A percentile compares a stretch with the other conserved stretches of the same genome.
phyloP scores from a whole-genome alignment of 208 protist genomes.

The Entamoeba histolytica region DNA sequence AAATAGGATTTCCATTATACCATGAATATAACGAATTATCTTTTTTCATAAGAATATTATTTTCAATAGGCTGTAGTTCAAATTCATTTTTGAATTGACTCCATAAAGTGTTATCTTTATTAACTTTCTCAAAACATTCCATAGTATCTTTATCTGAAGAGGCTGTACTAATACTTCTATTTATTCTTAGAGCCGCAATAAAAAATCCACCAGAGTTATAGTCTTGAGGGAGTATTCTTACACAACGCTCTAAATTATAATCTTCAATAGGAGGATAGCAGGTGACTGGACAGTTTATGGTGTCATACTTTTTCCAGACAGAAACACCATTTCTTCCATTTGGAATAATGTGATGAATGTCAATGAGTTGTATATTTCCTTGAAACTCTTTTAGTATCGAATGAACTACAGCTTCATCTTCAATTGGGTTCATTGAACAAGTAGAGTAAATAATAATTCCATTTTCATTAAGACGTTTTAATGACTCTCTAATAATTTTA shows the following conservation, averaged over 20 bases:
- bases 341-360: background rate
- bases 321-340: background rate
- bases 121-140: too few relatives aligned
- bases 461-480: slow-evolving; percentile 36
- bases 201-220: slow-evolving; percentile 51
- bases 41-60: too few relatives aligned
- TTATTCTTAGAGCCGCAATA: slow-evolving; percentile 17
- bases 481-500: slow-evolving; percentile 37
- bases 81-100: too few relatives aligned
- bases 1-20: too few relatives aligned
- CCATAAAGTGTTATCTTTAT: too few relatives aligned
- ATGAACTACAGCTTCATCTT: slow-evolving; percentile 73
- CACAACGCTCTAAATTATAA: slow-evolving; percentile 26
- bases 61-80: too few relatives aligned
- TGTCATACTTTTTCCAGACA: too few relatives aligned
- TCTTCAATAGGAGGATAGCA: background rate
- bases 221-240: slow-evolving; percentile 40
- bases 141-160: too few relatives aligned
- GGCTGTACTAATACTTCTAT: too few relatives aligned
- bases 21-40: too few relatives aligned
- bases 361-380: background rate
- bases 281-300: background rate
- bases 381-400: slow-evolving; percentile 38
- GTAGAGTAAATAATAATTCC: slow-evolving; percentile 78
- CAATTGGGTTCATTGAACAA: slow-evolving; percentile 75